These are phyloP conservation scores for Melanomma pulvis-pyrius DNA, from an alignment of 495 filamentous ascomycete species.

Conservation along the genomic window DNA sequence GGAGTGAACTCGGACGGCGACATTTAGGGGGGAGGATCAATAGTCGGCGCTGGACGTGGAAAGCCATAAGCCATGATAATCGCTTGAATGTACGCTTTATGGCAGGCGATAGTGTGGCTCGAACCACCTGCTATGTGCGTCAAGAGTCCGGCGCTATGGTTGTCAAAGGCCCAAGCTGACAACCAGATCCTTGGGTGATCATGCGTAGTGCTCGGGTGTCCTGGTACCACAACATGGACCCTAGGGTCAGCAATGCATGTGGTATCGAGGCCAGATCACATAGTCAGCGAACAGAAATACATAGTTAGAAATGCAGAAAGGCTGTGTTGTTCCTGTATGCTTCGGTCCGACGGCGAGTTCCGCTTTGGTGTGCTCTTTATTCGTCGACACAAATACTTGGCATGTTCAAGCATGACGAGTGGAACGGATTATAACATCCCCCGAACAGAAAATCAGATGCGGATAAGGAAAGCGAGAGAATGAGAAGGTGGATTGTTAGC, in stretches of 20 bases:
- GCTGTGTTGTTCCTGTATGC: not conserved
- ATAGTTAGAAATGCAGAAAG: not conserved
- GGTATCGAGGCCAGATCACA: not conserved
- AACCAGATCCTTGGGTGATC: not conserved
- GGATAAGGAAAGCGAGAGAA: not conserved
- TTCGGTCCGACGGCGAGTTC: too few species aligned
- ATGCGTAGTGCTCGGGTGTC: not conserved
- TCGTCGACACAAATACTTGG: not conserved
- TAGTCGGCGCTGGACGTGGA: not conserved
- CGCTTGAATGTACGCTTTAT: not conserved
- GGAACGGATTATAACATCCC: too few species aligned
- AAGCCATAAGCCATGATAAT: not conserved
- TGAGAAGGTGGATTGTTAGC: not conserved
- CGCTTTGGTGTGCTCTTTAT: not conserved
- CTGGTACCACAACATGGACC: not conserved
- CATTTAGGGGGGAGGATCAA: not conserved
- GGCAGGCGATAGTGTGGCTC: constrained; percentile 1
- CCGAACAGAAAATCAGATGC: not conserved
- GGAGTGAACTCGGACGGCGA: not conserved
- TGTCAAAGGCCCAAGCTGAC: not conserved
- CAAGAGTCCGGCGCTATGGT: constrained; percentile 1
- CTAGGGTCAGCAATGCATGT: not conserved
- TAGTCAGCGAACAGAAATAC: not conserved
- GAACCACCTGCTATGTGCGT: not conserved
- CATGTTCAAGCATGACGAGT: too few species aligned